Base-by-base conservation (phyloP, 192 early-diverging fungal species). In the Phlyctochytrium arcticum region DNA sequence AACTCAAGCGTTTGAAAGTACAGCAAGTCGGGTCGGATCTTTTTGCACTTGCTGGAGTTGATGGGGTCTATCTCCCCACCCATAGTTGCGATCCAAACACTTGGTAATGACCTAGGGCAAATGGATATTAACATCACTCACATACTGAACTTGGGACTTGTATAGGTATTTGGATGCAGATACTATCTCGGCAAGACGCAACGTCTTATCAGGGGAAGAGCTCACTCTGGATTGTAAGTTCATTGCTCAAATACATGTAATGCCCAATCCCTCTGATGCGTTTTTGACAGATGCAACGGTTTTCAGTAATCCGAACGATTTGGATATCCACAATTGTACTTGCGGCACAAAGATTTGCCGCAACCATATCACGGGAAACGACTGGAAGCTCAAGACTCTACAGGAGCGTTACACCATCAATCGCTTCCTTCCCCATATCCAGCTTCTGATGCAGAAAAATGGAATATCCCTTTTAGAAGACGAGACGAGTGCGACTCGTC, bases 351-450 rank as follows among this genome's bases (percentile, higher is more conserved):
- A 3, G 19, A 53, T 15, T 17, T 57, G 55, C 35, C 27, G 55
- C n/a, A 57, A 57, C 15, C 55, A 57, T n/a, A 57, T 57, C 27
- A 36, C 55, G n/a, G 55, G 55, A 21, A 36, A 57, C 35, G 55
- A 57, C 35, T 57, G 55, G 55, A 57, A 36, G 35, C 32, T 36
- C 3, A 12, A 24, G 19, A 33, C 32, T 5, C 30, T 57, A 5
- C 55, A 57, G 35, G 17, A n/a, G 26, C 29, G 19, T n/a, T 26
- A 57, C 35, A 33, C 30, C 4, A 3, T 57, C 3, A 33, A 30
- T 24, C 55, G 35, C 26, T 57, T 57, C 35, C 17, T 10, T 15
- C 35, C 55, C 12, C 35, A 36, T 36, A 34, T 57, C 29, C 55
- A 36, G n/a, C n/a, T n/a, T n/a, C n/a, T n/a, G n/a, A n/a, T n/a